Base-by-base conservation (phyloP, 2,329 filamentous ascomycete genomes). In the Fusarium oligoseptatum region DNA sequence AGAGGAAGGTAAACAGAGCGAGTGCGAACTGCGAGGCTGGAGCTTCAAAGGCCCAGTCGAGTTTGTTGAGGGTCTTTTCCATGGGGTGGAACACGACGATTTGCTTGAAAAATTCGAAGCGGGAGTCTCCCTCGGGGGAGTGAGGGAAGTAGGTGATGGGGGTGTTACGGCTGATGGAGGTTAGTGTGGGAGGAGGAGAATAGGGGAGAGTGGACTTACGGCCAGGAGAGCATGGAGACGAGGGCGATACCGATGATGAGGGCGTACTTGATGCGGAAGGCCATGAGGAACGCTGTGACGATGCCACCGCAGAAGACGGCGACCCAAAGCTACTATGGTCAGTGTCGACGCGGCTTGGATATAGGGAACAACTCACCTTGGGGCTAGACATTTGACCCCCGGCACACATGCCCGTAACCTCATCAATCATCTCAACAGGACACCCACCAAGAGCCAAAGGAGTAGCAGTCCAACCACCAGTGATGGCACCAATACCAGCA, bases 231-330 rank as follows among this genome's bases (percentile, higher is more conserved):
- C 73, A 95, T 87, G 6, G 92, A 93, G 5, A 94, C 92, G 8
- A 94, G 84, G 11, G 90, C 84, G 64, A 95, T 94, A 3, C 93
- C 93, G 27, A 93, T 89, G 64, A 95, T 89, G 71, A 95, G 93
- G 57, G 93, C 92, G 64, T 92, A 92, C 80, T 94, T 94, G 83
- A 94, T 87, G 43, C 92, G 90, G 81, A 92, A 95, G 20, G 92
- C 89, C 93, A 95, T 95, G 82, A 97, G 90, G 74, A 96, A 89
- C 6, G 93, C 91, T 0, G 94, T 96, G 41, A 97, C 82, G 55
- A 97, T 87, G 37, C 94, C 94, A 15, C 95, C 94, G 64, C 92
- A 91, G 80, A 95, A 92, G 73, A 97, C 92, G 12, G 94, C 95
- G 64, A 97, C 90, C 95, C 95, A 98, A 88, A 97, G 85, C 90